Percentiles rank a stretch among this genome's conserved stretches.
Conservation (phyloP, 371 early-diverging fungal species). For the Apophysomyces variabilis region DNA sequence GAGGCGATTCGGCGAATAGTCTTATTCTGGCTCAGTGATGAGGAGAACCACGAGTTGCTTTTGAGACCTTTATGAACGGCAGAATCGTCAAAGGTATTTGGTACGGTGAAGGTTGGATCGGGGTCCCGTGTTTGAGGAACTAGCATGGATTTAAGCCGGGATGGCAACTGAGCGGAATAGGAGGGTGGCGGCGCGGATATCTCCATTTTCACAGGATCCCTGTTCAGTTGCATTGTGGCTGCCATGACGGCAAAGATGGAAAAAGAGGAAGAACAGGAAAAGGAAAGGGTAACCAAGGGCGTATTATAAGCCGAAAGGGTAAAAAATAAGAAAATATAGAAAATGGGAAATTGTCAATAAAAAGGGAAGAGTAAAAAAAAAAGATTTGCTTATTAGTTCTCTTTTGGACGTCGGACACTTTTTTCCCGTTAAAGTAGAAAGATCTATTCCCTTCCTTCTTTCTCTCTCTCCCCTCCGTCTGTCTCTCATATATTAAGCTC, state of each 20-base stretch:
- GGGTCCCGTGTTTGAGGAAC: conserved; percentile 2
- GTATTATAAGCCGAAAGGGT: neutral
- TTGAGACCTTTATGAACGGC: conserved; percentile 23
- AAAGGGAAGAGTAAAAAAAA: too few species aligned
- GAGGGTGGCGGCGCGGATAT: conserved; percentile 44
- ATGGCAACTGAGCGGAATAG: conserved; percentile 39
- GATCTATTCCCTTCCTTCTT: too few species aligned
- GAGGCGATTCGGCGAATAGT: conserved; percentile 46
- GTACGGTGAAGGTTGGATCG: conserved; percentile 15
- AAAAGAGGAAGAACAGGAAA: neutral
- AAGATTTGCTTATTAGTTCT: too few species aligned
- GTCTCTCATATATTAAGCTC: too few species aligned
- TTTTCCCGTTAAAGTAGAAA: too few species aligned
- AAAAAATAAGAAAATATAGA: conserved; percentile 1
- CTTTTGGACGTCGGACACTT: too few species aligned
- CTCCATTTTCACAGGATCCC: conserved; percentile 1
- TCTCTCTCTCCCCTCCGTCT: too few species aligned
- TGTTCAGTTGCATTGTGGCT: neutral
- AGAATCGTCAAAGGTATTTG: conserved; percentile 19
- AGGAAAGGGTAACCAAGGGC: neutral
- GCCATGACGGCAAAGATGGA: conserved; percentile 1
- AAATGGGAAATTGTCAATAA: neutral
- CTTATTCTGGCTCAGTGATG: conserved; percentile 13
- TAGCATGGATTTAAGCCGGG: conserved; percentile 45
- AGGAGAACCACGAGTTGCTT: conserved; percentile 27